Evolutionary conservation across 805 yeast genomes (phyloP), one percentile per base, ranked within the genome.

Genomic region (Ogataea wickerhamii): DNA sequence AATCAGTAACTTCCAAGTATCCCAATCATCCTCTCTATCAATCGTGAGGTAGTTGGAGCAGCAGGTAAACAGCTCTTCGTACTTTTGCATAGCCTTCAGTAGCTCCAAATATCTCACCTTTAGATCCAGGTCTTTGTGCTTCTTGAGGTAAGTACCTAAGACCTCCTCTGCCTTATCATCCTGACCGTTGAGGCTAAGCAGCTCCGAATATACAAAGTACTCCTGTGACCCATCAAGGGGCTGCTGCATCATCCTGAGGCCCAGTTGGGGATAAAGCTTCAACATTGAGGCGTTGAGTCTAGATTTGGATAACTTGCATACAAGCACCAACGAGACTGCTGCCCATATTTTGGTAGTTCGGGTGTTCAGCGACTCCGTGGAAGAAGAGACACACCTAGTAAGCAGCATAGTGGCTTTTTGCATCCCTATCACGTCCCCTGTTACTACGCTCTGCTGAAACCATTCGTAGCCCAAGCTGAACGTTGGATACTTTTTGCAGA

Each of bases 21-120:
- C 74, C 68, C 77, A 89, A 56, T 88, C 95, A 57, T 89, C 87
- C 38, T 83, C 71, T 7, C 67, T 57, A 18, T 71, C 61, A 4
- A 61, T 64, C 13, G 70, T 63, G 23, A 87, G 56, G 11, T 76
- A 66, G 4, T 51, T 42, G 4, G 54, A 28, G 32, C 78, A 61
- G 42, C 64, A 63, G 0, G 66, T 57, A 44, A 52, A 66, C 11
- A 87, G 58, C 10, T 51, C 43, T 0, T 62, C 61, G 74, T 78
- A 78, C 3, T 67, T 48, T 36, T 70, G 62, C 6, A 60, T 22
- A 12, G 59, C 50, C 5, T 65, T 58, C 26, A 85, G 62, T 1
- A 72, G 62, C 2, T 74, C 74, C 13, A 81, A 49, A 42, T 74
- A 68, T 16, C 76, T 60, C 23, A 82, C 60, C 41, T 76, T 76